These are phyloP conservation scores for Parastagonospora avenae DNA, from an alignment of 2,329 filamentous ascomycete species.

Conservation along the genomic window DNA sequence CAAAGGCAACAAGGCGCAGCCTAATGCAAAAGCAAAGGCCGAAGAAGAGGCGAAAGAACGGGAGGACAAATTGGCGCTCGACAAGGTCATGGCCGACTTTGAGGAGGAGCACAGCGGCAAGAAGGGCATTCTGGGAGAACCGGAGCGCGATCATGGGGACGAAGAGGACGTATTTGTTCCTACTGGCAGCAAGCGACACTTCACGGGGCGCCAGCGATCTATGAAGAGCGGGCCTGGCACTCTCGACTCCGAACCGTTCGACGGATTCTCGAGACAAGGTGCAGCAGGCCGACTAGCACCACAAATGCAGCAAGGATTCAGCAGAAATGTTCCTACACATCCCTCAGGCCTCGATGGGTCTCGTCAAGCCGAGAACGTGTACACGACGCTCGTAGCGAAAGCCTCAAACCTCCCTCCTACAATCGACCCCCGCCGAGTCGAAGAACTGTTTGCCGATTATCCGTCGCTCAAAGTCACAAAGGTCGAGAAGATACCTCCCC, in stretches of 20 bases:
- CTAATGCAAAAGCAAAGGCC: conserved; percentile 33
- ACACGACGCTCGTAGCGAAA: conserved; percentile 36
- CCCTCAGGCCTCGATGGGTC: conserved; percentile 17
- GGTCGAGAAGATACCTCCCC: conserved; percentile 33
- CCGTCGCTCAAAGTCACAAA: conserved; percentile 40
- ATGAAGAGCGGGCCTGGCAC: conserved; percentile 44
- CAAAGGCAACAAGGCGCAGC: conserved; percentile 31
- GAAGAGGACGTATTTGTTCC: conserved; percentile 35
- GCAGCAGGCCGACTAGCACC: conserved; percentile 18
- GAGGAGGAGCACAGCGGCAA: conserved; percentile 34
- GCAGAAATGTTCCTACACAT: conserved; percentile 13
- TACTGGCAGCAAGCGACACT: conserved; percentile 36
- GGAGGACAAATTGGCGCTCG: conserved; percentile 37
- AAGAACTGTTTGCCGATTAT: conserved; percentile 37
- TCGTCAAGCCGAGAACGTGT: conserved; percentile 31
- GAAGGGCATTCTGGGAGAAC: conserved; percentile 30
- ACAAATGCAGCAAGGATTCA: conserved; percentile 22
- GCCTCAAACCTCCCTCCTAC: conserved; percentile 39
- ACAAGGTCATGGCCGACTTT: conserved; percentile 39
- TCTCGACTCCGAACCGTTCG: conserved; percentile 30
- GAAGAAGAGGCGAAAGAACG: conserved; percentile 39
- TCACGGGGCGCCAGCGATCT: conserved; percentile 32
- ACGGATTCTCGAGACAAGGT: conserved; percentile 21
- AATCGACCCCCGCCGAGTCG: conserved; percentile 29
- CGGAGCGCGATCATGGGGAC: conserved; percentile 23